phyloP scores from a whole-genome alignment of 371 early-diverging fungal species.

The Astathelohania contejeani region DNA sequence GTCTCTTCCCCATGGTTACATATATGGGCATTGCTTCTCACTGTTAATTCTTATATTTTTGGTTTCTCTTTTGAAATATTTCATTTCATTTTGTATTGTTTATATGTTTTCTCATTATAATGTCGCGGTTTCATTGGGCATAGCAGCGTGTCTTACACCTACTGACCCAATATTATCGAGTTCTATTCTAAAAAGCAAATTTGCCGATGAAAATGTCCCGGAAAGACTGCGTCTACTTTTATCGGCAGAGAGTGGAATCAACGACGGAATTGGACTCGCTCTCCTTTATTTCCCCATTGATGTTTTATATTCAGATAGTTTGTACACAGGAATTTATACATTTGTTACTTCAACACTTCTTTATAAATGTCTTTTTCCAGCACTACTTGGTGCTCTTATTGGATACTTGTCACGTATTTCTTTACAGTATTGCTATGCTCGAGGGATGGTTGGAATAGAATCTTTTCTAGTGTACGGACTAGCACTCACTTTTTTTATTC shows the following conservation, averaged over 20 bases:
- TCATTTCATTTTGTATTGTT: conserved; percentile 19
- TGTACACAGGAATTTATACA: not conserved
- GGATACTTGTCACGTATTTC: conserved; percentile 24
- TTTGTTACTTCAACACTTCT: not conserved
- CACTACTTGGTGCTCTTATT: conserved; percentile 33
- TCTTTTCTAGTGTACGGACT: conserved; percentile 43
- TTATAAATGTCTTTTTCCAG: conserved; percentile 32
- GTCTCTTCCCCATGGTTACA: conserved; percentile 37
- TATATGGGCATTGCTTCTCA: conserved; percentile 27
- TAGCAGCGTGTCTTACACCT: conserved; percentile 49
- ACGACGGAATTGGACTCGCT: conserved; percentile 52
- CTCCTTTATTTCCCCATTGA: conserved; percentile 38
- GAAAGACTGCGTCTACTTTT: conserved; percentile 41
- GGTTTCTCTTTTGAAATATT: conserved; percentile 19
- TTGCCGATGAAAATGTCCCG: conserved; percentile 46
- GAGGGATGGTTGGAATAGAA: conserved; percentile 39
- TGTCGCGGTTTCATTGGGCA: conserved; percentile 10
- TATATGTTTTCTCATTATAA: conserved; percentile 13
- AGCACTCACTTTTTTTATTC: conserved; percentile 42
- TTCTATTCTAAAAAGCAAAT: conserved; percentile 47
- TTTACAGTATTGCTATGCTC: conserved; percentile 35
- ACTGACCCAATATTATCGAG: conserved; percentile 51
- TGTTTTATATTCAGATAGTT: conserved; percentile 7
- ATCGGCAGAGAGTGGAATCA: conserved; percentile 49
- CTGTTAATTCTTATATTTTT: conserved; percentile 35